Conservation (phyloP, 2,329 filamentous ascomycete genomes). For the Cladosporium cucumerinum region DNA sequence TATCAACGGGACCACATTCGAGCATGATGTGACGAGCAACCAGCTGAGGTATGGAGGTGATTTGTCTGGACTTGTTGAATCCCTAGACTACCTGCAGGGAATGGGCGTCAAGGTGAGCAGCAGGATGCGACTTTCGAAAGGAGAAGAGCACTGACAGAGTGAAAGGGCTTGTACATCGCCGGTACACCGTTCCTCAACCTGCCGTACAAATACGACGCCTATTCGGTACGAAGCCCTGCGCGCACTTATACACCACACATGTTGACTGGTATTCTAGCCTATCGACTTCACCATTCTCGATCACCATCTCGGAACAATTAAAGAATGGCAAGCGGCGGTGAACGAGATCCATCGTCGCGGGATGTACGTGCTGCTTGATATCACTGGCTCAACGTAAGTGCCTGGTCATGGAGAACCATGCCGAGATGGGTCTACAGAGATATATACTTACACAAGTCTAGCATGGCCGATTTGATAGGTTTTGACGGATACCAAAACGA, state of each 20-base stretch:
- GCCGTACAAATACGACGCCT: slow-evolving; percentile 60
- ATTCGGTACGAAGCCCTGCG: neutral
- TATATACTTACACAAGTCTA: slow-evolving; percentile 46
- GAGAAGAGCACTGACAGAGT: slow-evolving; percentile 32
- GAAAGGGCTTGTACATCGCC: slow-evolving; percentile 58
- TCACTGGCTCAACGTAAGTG: slow-evolving; percentile 50
- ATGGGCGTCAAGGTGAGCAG: slow-evolving; percentile 50
- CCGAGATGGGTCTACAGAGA: neutral
- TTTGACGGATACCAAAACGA: slow-evolving; percentile 60
- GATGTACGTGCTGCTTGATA: slow-evolving; percentile 66
- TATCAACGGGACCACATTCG: slow-evolving; percentile 58
- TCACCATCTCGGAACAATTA: slow-evolving; percentile 58
- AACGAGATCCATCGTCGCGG: slow-evolving; percentile 57
- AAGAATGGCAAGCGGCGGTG: slow-evolving; percentile 56
- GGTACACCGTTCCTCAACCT: slow-evolving; percentile 63
- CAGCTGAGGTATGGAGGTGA: slow-evolving; percentile 64
- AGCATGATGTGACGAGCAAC: slow-evolving; percentile 58
- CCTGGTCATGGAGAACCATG: neutral
- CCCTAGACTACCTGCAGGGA: slow-evolving; percentile 62
- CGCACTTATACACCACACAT: neutral
- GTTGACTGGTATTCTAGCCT: slow-evolving; percentile 48
- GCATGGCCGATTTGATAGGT: slow-evolving; percentile 61
- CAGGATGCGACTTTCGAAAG: neutral
- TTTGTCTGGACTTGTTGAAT: slow-evolving; percentile 55
- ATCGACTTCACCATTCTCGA: slow-evolving; percentile 61